phyloP scores from a whole-genome alignment of 192 early-diverging fungal genomes.

The Entomortierella parvispora region DNA sequence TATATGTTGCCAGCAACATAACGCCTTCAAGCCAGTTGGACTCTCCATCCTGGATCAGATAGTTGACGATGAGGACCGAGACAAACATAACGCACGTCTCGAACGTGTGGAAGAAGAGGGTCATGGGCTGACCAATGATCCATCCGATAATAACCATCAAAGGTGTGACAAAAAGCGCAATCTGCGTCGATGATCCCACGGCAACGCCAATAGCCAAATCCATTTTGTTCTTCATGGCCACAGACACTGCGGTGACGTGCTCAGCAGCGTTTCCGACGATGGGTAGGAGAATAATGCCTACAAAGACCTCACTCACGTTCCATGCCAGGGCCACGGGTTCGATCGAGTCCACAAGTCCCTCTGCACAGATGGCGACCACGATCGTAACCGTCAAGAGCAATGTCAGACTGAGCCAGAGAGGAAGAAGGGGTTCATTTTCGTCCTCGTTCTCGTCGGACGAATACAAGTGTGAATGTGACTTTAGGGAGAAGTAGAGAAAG shows the following conservation, averaged over 20 bases:
- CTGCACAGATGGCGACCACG: constrained; percentile 82
- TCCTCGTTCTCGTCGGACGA: constrained; percentile 66
- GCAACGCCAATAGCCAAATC: constrained; percentile 90
- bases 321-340: constrained; percentile 77
- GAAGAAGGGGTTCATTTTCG: constrained; percentile 71
- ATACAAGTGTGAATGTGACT: constrained; percentile 73
- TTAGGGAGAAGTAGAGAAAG: constrained; percentile 78
- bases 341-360: constrained; percentile 86
- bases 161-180: constrained; percentile 82
- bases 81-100: constrained; percentile 87
- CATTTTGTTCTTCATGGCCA: constrained; percentile 91
- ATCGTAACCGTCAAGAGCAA: constrained; percentile 73
- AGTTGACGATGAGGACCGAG: constrained; percentile 81
- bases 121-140: constrained; percentile 83
- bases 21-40: constrained; percentile 95
- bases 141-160: constrained; percentile 83
- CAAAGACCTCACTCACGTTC: constrained; percentile 82
- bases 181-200: constrained; percentile 91
- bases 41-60: constrained; percentile 84
- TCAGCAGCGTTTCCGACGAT: constrained; percentile 93
- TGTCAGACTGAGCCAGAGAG: constrained; percentile 30
- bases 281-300: constrained; percentile 90
- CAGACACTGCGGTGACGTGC: constrained; percentile 85
- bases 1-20: constrained; percentile 83
- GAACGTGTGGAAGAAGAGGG: constrained; percentile 84